A percentile compares a stretch with the other conserved stretches of the same genome.
These are phyloP conservation scores for Fraxinus paxiana DNA, from an alignment of 305 asterid genomes.

Conservation along the genomic window DNA sequence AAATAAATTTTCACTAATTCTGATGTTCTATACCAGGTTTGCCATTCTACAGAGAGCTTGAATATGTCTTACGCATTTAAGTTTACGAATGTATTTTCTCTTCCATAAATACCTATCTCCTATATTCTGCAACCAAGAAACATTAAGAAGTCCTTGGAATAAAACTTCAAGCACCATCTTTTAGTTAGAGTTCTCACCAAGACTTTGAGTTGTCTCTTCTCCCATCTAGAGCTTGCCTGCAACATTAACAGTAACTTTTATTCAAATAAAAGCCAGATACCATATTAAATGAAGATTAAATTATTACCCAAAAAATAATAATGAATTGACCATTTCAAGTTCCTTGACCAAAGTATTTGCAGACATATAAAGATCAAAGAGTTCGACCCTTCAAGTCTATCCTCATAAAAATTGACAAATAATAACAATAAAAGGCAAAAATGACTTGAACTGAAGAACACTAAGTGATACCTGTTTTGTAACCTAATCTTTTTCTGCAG, in stretches of 20 bases:
- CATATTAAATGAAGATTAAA: not conserved
- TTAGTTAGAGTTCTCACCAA: slow-evolving; percentile 50
- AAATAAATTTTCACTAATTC: not conserved
- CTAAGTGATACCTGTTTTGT: not conserved
- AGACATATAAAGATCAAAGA: not conserved
- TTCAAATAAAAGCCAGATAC: slow-evolving; percentile 11
- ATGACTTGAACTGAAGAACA: not conserved
- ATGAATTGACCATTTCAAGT: not conserved
- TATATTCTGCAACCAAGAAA: not conserved
- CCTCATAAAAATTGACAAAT: not conserved
- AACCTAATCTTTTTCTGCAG: not conserved
- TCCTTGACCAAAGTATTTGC: not conserved
- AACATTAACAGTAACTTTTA: slow-evolving; percentile 19
- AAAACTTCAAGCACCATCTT: not conserved
- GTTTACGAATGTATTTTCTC: too few species aligned
- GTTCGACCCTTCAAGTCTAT: not conserved
- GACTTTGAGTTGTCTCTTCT: slow-evolving; percentile 80
- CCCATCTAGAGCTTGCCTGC: slow-evolving; percentile 92
- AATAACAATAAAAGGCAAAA: not conserved
- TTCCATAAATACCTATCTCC: not conserved
- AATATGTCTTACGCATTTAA: not conserved
- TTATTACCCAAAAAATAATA: not conserved
- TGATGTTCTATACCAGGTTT: not conserved
- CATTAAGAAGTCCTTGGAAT: not conserved
- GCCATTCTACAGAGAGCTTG: not conserved